Evolutionary conservation across 352 stramenopile species (phyloP).

Genomic region (Phytophthora fragariaefolia): DNA sequence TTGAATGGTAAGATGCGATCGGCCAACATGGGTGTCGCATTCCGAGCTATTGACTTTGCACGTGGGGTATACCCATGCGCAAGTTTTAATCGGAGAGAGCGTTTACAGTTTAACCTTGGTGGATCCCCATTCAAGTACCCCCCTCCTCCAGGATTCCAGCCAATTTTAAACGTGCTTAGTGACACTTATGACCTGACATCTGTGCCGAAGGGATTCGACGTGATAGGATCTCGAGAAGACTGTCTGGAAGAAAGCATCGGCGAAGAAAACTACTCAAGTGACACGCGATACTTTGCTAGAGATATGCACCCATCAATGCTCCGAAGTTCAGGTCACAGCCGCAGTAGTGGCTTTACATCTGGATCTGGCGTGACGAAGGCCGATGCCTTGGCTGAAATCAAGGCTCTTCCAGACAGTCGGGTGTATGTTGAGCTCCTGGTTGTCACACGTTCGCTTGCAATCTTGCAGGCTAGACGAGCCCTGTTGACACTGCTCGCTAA

Average conservation of each 20-base stretch:
- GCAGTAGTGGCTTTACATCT: slow-evolving; percentile 50
- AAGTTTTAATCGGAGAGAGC: slow-evolving; percentile 88
- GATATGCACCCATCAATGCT: slow-evolving; percentile 82
- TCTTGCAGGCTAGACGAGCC: slow-evolving; percentile 80
- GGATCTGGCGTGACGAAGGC: slow-evolving; percentile 57
- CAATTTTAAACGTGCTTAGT: slow-evolving; percentile 76
- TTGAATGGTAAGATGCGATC: slow-evolving; percentile 92
- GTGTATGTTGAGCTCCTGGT: slow-evolving; percentile 82
- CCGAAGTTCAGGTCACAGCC: slow-evolving; percentile 51
- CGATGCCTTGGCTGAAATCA: slow-evolving; percentile 77
- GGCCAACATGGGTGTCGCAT: slow-evolving; percentile 87
- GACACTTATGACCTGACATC: slow-evolving; percentile 49
- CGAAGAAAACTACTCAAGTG: slow-evolving; percentile 84
- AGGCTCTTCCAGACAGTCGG: slow-evolving; percentile 78
- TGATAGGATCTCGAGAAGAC: slow-evolving; percentile 83
- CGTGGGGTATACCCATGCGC: slow-evolving; percentile 87
- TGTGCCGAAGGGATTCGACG: slow-evolving; percentile 71
- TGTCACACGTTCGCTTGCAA: slow-evolving; percentile 77
- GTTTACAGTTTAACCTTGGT: slow-evolving; percentile 89
- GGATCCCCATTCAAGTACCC: slow-evolving; percentile 79
- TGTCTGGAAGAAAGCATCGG: slow-evolving; percentile 85
- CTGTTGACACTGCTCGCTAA: slow-evolving; percentile 81
- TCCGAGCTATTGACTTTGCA: slow-evolving; percentile 82
- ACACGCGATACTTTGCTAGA: slow-evolving; percentile 79
- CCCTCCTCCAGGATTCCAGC: slow-evolving; percentile 78